A percentile compares a stretch with the other conserved stretches of the same genome.
Conservation (phyloP, 345 rosid species). For the Nephelium lappaceum region DNA sequence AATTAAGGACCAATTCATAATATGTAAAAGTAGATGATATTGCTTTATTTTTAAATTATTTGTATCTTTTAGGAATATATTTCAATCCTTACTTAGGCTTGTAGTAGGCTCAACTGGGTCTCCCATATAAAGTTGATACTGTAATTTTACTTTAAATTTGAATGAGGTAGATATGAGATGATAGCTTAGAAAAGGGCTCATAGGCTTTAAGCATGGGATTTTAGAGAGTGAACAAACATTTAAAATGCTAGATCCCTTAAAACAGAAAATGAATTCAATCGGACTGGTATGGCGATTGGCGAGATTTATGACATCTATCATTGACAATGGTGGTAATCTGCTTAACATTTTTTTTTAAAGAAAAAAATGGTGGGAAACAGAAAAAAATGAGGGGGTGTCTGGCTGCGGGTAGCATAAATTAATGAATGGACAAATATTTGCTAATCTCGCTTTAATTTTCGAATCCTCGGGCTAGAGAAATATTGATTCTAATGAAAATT, state of each 20-base stretch:
- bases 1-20: neutral
- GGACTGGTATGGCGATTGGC: neutral
- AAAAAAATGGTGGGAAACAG: neutral
- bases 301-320: neutral
- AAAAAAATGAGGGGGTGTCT: neutral
- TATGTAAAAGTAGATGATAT: neutral
- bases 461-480: too few relatives aligned
- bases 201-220: neutral
- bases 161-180: neutral
- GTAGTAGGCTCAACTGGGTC: neutral
- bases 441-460: too few relatives aligned
- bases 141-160: neutral
- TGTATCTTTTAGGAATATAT: neutral
- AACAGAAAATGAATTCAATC: neutral
- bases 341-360: neutral
- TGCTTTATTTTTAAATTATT: too few relatives aligned
- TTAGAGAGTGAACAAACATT: neutral
- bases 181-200: neutral
- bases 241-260: neutral
- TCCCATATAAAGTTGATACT: neutral
- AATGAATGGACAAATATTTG: neutral
- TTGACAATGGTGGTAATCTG: neutral
- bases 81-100: neutral
- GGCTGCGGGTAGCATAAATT: neutral
- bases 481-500: neutral